Evolutionary conservation across 1,139 yeast species (phyloP).

Genomic region (Saccharomyces pastorianus): DNA sequence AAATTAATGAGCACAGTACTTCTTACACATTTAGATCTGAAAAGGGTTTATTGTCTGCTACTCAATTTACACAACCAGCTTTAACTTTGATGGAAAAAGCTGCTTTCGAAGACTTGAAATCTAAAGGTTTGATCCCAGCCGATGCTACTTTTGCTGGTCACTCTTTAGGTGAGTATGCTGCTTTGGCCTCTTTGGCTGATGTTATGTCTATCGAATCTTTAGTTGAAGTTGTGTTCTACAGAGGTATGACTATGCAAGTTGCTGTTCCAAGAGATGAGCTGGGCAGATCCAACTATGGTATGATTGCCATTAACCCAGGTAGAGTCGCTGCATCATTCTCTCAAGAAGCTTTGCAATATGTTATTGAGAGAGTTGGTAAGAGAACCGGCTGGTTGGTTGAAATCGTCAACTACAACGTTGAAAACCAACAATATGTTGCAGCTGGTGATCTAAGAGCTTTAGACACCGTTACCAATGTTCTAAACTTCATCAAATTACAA

Average conservation of each 20-base stretch:
- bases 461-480: slow-evolving; percentile 86
- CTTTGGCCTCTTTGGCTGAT: slow-evolving; percentile 92
- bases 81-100: slow-evolving; percentile 99
- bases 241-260: slow-evolving; percentile 99
- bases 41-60: slow-evolving; percentile 91
- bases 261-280: slow-evolving; percentile 94
- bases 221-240: slow-evolving; percentile 96
- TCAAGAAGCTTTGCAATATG: slow-evolving; percentile 90
- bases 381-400: slow-evolving; percentile 91
- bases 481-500: slow-evolving; percentile 86
- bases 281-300: slow-evolving; percentile 97
- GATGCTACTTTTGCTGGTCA: slow-evolving; percentile 97
- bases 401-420: slow-evolving; percentile 96
- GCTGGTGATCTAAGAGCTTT: slow-evolving; percentile 97
- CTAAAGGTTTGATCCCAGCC: slow-evolving; percentile 90
- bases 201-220: slow-evolving; percentile 97
- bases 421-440: slow-evolving; percentile 94
- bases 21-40: slow-evolving; percentile 87
- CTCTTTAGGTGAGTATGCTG: slow-evolving; percentile 97
- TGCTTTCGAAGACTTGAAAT: slow-evolving; percentile 91
- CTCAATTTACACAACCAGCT: slow-evolving; percentile 99
- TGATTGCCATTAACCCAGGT: slow-evolving; percentile 97
- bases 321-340: slow-evolving; percentile 82
- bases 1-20: slow-evolving; percentile 70
- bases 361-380: slow-evolving; percentile 76